These are phyloP conservation scores for Penicillium thymicola DNA, from an alignment of 2,329 filamentous ascomycete genomes.

Conservation along the genomic window DNA sequence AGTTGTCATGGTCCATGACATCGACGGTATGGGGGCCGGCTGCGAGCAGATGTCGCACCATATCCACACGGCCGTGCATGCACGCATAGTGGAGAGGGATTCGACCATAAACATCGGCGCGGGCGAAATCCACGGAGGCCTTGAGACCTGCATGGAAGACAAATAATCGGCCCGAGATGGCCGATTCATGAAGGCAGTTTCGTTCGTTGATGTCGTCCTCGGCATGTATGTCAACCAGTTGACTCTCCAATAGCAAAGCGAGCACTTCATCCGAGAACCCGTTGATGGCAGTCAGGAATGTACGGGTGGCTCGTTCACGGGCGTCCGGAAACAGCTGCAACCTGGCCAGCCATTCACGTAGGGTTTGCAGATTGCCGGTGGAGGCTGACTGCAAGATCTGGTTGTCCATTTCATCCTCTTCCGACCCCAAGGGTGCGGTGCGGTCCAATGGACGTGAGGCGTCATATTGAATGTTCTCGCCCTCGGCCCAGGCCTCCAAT, in stretches of 20 bases:
- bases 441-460: constrained; percentile 44
- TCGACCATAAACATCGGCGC: constrained; percentile 88
- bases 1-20: constrained; percentile 92
- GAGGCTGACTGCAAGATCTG: constrained; percentile 81
- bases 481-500: constrained; percentile 93
- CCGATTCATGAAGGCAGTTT: constrained; percentile 94
- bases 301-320: constrained; percentile 76
- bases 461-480: constrained; percentile 85
- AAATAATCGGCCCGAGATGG: constrained; percentile 81
- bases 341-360: constrained; percentile 77
- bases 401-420: constrained; percentile 86
- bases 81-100: constrained; percentile 94
- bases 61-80: constrained; percentile 84
- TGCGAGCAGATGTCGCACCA: constrained; percentile 70
- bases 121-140: constrained; percentile 70
- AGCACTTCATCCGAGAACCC: constrained; percentile 77
- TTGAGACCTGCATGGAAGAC: constrained; percentile 74
- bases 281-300: constrained; percentile 84
- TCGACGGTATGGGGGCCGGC: constrained; percentile 74
- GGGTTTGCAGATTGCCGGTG: constrained; percentile 70
- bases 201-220: constrained; percentile 97
- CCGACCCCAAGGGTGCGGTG: constrained; percentile 56
- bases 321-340: constrained; percentile 61
- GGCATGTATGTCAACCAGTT: constrained; percentile 81
- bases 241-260: constrained; percentile 72